A percentile compares a stretch with the other conserved stretches of the same genome.
These are phyloP conservation scores for Chaetomiaceae sp. DNA, from an alignment of 2,329 filamentous ascomycete genomes.

Conservation along the genomic window DNA sequence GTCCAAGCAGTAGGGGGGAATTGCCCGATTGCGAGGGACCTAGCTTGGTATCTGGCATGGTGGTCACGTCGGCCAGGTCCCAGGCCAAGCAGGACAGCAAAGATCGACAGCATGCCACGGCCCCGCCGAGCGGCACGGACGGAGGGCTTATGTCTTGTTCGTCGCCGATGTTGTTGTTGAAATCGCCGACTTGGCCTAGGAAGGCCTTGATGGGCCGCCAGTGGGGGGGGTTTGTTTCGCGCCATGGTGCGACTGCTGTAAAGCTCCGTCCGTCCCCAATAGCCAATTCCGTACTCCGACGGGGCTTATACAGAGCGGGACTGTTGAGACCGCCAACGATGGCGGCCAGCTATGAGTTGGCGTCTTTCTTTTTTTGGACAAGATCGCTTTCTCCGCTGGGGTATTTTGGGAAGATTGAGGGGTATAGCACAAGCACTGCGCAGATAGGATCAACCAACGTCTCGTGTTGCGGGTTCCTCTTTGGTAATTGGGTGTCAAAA, in stretches of 20 bases:
- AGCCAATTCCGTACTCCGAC: too few relatives aligned
- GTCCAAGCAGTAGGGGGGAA: background rate
- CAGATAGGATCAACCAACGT: background rate
- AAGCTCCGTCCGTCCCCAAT: too few relatives aligned
- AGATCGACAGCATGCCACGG: background rate
- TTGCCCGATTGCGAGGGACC: background rate
- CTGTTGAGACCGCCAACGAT: too few relatives aligned
- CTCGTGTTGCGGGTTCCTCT: background rate
- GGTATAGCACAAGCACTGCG: background rate
- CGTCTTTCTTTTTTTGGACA: background rate
- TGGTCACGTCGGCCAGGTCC: background rate
- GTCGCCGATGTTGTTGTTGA: background rate
- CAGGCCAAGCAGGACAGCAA: background rate
- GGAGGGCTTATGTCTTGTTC: background rate
- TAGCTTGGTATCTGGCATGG: background rate
- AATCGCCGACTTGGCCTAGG: too few relatives aligned
- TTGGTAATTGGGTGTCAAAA: background rate
- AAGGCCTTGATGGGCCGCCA: too few relatives aligned
- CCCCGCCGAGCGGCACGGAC: background rate
- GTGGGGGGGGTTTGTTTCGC: background rate
- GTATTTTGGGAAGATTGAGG: background rate
- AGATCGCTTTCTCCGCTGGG: background rate
- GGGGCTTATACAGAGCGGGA: background rate
- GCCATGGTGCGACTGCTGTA: background rate
- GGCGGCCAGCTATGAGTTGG: too few relatives aligned